A percentile compares a stretch with the other conserved stretches of the same genome.
Conservation (phyloP, 805 yeast genomes). For the Candida tallmaniae region DNA sequence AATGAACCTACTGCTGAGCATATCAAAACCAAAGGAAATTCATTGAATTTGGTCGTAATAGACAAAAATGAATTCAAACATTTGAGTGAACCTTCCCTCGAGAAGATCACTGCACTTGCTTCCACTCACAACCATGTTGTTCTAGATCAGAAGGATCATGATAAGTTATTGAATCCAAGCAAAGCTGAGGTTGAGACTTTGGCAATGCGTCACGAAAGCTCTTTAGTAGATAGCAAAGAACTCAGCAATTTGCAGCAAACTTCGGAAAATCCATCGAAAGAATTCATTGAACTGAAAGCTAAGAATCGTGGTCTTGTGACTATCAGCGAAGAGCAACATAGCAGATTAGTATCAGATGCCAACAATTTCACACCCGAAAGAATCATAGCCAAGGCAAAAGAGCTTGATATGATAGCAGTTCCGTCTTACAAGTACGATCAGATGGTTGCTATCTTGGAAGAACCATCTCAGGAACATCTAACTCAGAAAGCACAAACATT, state of each 20-base stretch:
- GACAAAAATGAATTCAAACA: constrained; percentile 9
- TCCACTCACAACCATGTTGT: constrained; percentile 1
- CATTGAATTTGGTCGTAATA: constrained; percentile 13
- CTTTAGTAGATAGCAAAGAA: constrained; percentile 9
- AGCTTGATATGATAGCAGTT: constrained; percentile 19
- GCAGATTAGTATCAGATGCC: constrained; percentile 5
- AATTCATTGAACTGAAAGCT: constrained; percentile 12
- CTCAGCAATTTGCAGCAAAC: constrained; percentile 4
- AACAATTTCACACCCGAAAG: constrained; percentile 12
- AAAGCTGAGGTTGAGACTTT: constrained; percentile 2
- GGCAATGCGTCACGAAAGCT: constrained; percentile 4
- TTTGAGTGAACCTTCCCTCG: constrained; percentile 9
- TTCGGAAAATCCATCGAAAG: constrained; percentile 14
- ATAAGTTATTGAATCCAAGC: constrained; percentile 6
- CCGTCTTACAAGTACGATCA: constrained; percentile 8
- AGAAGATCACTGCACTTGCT: constrained; percentile 11
- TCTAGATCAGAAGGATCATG: background rate
- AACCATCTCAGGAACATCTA: constrained; percentile 20
- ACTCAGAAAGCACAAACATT: constrained; percentile 5
- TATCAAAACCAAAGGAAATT: constrained; percentile 14
- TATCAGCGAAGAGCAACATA: constrained; percentile 8
- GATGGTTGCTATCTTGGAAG: constrained; percentile 9
- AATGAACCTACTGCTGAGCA: constrained; percentile 12
- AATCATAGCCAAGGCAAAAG: constrained; percentile 16
- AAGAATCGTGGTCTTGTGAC: constrained; percentile 7